Base-by-base conservation (phyloP, 805 yeast genomes). In the Candida silvatica region DNA sequence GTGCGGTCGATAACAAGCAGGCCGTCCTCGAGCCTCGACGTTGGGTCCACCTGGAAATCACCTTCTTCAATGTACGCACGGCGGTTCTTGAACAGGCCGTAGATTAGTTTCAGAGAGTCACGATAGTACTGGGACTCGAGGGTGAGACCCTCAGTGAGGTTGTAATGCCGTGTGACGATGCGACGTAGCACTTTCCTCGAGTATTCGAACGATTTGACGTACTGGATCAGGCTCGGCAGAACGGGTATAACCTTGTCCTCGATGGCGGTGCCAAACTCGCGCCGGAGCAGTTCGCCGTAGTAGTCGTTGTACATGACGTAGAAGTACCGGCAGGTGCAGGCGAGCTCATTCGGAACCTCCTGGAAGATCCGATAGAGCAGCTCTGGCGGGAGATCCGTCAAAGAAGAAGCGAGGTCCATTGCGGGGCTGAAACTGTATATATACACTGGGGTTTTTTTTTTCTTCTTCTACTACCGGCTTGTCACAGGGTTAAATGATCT, bases 101-200 rank as follows among this genome's bases (percentile, higher is more conserved):
- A 71, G 1, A 74, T 58, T 20, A 75, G 54, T 41, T 57, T 61
- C 80, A 81, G 77, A 1, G 77, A 69, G 49, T 73, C 80, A 37
- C 58, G 60, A 11, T 71, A 48, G 40, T 48, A 70, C 36, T 50
- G 40, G 35, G 54, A 53, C 25, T 48, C 41, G 5, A 51, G 37
- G 9, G 42, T 41, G n/a, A 48, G 47, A 4, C 35, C 31, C 4
- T 41, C 52, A 20, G 32, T 25, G 17, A 57, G 38, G 7, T 47
- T 29, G 27, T 48, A 45, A 27, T 48, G 41, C 8, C 38, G 36
- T 7, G 52, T 34, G 3, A 57, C 39, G 14, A 60, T 48, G 20
- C 39, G 28, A 17, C 65, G 38, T n/a, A 45, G 35, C 1, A 39
- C 37, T 8, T 34, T 29, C 17, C 63, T 41, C 63, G 63, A 60